Percentiles rank a stretch among this genome's conserved stretches.
phyloP scores from a whole-genome alignment of 768 basidiomycete genomes.

The Mycena vulgaris region DNA sequence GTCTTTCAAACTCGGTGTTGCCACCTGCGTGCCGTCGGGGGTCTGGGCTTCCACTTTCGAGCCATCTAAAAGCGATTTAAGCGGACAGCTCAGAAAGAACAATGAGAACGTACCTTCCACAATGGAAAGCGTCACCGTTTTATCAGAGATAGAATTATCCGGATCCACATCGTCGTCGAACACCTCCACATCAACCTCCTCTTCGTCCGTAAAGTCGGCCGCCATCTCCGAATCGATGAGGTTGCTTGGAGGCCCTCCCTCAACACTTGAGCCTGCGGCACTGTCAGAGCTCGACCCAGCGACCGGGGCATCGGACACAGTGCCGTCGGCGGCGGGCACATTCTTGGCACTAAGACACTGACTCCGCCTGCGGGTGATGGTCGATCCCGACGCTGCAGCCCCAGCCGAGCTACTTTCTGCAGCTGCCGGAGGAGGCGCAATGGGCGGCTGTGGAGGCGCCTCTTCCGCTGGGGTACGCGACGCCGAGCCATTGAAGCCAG shows the following conservation, averaged over 20 bases:
- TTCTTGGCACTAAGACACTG: constrained; percentile 86
- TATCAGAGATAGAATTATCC: constrained; percentile 80
- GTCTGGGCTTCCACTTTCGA: constrained; percentile 97
- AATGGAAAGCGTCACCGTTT: constrained; percentile 89
- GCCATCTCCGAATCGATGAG: constrained; percentile 76
- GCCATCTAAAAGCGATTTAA: constrained; percentile 71
- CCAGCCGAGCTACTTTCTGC: constrained; percentile 49
- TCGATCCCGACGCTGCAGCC: constrained; percentile 54
- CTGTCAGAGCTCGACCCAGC: constrained; percentile 34
- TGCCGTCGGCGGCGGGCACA: constrained; percentile 43
- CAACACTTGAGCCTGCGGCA: constrained; percentile 49
- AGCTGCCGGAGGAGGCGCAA: constrained; percentile 49
- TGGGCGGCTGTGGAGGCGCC: constrained; percentile 49
- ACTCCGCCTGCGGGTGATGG: constrained; percentile 80
- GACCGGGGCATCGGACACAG: constrained; percentile 44
- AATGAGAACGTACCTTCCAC: constrained; percentile 72
- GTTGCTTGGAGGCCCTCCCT: constrained; percentile 65
- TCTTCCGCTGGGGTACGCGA: constrained; percentile 55
- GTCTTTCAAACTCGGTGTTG: constrained; percentile 83
- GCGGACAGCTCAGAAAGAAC: neutral
- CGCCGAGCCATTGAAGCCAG: constrained; percentile 73
- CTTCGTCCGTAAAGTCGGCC: constrained; percentile 89
- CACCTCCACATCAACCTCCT: constrained; percentile 90
- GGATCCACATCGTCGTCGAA: constrained; percentile 91
- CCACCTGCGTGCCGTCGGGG: constrained; percentile 94